Evolutionary conservation across 2,329 filamentous ascomycete genomes (phyloP).

Genomic region (Trichoderma sp.): DNA sequence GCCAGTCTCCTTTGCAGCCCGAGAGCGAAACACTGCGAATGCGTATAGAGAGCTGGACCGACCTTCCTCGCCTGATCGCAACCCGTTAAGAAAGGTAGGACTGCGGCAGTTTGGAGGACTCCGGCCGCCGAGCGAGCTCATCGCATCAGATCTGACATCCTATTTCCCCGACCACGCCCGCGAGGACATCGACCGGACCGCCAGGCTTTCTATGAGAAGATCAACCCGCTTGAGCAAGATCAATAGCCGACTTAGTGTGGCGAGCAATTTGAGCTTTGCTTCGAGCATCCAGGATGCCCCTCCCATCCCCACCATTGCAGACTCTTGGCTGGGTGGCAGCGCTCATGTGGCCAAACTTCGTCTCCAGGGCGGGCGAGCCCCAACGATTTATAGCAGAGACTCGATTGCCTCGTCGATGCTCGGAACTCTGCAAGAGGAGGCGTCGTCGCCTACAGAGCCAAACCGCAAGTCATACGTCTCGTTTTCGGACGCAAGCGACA

Average conservation of each 20-base stretch:
- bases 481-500: constrained; percentile 71
- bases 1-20: constrained; percentile 69
- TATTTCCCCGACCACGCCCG: constrained; percentile 96
- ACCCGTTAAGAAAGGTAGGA: constrained; percentile 49
- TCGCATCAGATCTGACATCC: constrained; percentile 90
- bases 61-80: constrained; percentile 48
- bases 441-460: constrained; percentile 74
- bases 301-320: constrained; percentile 91
- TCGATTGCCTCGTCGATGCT: constrained; percentile 86
- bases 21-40: constrained; percentile 64
- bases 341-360: constrained; percentile 40
- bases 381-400: constrained; percentile 63
- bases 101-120: constrained; percentile 86
- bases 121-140: constrained; percentile 92
- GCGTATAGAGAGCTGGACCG: constrained; percentile 57
- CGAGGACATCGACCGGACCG: constrained; percentile 93
- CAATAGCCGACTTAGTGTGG: constrained; percentile 88
- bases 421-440: constrained; percentile 88
- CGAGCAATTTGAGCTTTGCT: constrained; percentile 88
- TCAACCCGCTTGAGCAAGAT: constrained; percentile 89
- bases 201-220: constrained; percentile 85
- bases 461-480: constrained; percentile 97
- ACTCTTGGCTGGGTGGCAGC: constrained; percentile 72
- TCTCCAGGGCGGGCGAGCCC: constrained; percentile 47
- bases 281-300: constrained; percentile 91